Conservation (phyloP, 2,329 filamentous ascomycete genomes). For the Claviceps sp. region DNA sequence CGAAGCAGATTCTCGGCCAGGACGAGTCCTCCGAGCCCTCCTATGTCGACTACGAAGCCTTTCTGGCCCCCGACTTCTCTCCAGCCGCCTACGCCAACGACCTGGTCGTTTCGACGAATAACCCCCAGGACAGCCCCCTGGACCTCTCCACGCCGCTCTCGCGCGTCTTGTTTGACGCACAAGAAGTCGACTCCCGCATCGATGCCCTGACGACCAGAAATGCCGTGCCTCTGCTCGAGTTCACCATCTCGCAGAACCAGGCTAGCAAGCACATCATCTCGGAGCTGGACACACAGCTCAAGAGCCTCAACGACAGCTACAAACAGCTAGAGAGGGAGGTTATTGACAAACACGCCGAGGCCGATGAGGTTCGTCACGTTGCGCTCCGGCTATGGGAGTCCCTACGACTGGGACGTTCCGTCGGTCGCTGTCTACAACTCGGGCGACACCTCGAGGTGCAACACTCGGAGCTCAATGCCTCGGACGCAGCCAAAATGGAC, state of each 20-base stretch:
- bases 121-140: constrained; percentile 74
- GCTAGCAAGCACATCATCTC: constrained; percentile 60
- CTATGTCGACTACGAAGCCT: constrained; percentile 93
- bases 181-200: constrained; percentile 94
- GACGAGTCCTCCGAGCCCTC: constrained; percentile 46
- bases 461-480: constrained; percentile 46
- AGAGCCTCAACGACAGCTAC: constrained; percentile 72
- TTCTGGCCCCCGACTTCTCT: constrained; percentile 72
- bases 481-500: constrained; percentile 48
- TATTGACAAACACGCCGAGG: constrained; percentile 69
- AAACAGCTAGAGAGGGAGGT: constrained; percentile 77
- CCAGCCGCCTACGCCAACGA: constrained; percentile 75
- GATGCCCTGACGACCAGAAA: constrained; percentile 76
- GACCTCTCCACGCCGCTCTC: constrained; percentile 92
- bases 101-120: constrained; percentile 82
- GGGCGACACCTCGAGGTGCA: constrained; percentile 82
- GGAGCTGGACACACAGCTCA: constrained; percentile 69
- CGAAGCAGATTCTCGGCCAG: neutral
- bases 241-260: constrained; percentile 62
- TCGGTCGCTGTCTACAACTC: constrained; percentile 66
- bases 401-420: constrained; percentile 60
- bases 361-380: constrained; percentile 67
- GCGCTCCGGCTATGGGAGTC: constrained; percentile 72
- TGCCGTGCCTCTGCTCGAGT: constrained; percentile 64
- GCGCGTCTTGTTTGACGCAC: constrained; percentile 86